phyloP scores from a whole-genome alignment of 2,329 filamentous ascomycete genomes.

The Pleochaeta shiraiana region DNA sequence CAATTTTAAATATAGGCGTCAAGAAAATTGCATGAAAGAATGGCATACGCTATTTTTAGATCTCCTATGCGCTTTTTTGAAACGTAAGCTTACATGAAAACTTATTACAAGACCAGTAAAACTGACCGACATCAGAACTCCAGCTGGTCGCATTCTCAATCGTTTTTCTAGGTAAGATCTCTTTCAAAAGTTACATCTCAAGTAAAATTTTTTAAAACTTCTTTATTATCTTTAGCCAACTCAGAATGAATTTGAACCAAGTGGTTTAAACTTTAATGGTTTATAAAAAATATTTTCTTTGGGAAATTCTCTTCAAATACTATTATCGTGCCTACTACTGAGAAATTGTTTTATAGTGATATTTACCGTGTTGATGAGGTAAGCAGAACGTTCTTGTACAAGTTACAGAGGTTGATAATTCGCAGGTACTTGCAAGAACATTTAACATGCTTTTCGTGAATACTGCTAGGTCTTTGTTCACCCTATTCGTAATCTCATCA shows the following conservation, averaged over 20 bases:
- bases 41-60: slow-evolving; percentile 94
- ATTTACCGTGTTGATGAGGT: slow-evolving; percentile 25
- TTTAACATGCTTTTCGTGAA: slow-evolving; percentile 95
- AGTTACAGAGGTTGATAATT: slow-evolving; percentile 36
- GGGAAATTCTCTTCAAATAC: slow-evolving; percentile 27
- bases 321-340: neutral
- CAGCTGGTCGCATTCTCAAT: slow-evolving; percentile 88
- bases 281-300: slow-evolving; percentile 97
- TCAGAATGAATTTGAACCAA: too few relatives aligned
- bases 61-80: slow-evolving; percentile 99
- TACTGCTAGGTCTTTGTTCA: slow-evolving; percentile 54
- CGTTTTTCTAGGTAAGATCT: slow-evolving; percentile 64
- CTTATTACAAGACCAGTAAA: neutral
- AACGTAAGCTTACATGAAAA: slow-evolving; percentile 24
- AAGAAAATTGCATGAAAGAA: slow-evolving; percentile 85
- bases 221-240: too few relatives aligned
- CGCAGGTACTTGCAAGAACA: slow-evolving; percentile 83
- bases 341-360: slow-evolving; percentile 22
- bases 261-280: too few relatives aligned
- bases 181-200: slow-evolving; percentile 7
- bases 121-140: slow-evolving; percentile 29
- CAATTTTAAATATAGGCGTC: slow-evolving; percentile 38
- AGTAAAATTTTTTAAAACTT: slow-evolving; percentile 7
- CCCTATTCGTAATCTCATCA: slow-evolving; percentile 62
- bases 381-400: slow-evolving; percentile 10